These are phyloP conservation scores for Thermochaetoides thermophila DNA, from an alignment of 495 filamentous ascomycete species.

Conservation along the genomic window DNA sequence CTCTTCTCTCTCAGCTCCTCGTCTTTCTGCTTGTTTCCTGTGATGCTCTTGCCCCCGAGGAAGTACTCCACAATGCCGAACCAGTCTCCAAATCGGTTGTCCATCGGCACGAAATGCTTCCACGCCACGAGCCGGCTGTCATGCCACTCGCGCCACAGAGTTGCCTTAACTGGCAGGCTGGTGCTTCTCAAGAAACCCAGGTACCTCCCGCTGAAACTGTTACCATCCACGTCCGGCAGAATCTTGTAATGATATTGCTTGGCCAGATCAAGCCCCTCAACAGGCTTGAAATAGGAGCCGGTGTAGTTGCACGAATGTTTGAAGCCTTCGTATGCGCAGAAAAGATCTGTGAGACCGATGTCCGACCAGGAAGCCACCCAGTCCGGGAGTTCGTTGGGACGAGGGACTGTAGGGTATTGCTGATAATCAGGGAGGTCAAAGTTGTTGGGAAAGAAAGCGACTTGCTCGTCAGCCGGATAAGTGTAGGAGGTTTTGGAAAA, in stretches of 20 bases:
- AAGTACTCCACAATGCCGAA: conserved; percentile 73
- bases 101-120: conserved; percentile 76
- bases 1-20: conserved; percentile 20
- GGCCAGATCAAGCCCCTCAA: conserved; percentile 24
- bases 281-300: conserved; percentile 27
- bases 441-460: too few relatives aligned
- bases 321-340: conserved; percentile 19
- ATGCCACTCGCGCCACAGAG: conserved; percentile 64
- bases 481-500: conserved; percentile 20
- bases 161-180: conserved; percentile 53
- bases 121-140: conserved; percentile 53
- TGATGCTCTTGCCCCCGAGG: conserved; percentile 36
- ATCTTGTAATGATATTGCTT: conserved; percentile 48
- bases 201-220: conserved; percentile 58
- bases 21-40: conserved; percentile 23
- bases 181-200: conserved; percentile 50
- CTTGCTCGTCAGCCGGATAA: conserved; percentile 15
- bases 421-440: too few relatives aligned
- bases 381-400: conserved; percentile 12
- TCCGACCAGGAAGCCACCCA: conserved; percentile 27
- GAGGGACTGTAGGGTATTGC: too few relatives aligned
- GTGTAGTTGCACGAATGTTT: conserved; percentile 33
- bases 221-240: conserved; percentile 57
- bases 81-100: conserved; percentile 61
- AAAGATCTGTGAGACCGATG: conserved; percentile 29